phyloP scores from a whole-genome alignment of 2,329 filamentous ascomycete genomes.

The Colletotrichum godetiae region DNA sequence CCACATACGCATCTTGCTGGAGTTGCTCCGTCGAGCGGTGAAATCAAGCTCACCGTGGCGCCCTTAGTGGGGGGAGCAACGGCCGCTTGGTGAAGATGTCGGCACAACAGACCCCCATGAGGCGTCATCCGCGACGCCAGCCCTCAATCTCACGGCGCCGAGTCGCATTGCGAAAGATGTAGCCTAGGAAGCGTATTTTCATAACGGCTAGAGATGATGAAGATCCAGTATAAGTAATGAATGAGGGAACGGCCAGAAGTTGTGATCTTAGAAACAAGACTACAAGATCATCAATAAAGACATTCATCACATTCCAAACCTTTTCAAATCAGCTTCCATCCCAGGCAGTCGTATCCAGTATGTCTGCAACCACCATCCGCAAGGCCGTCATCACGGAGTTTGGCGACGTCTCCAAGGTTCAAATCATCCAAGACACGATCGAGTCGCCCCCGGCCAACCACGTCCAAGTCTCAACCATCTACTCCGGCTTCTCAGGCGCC shows the following conservation, averaged over 20 bases:
- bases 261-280: not conserved
- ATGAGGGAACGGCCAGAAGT: not conserved
- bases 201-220: not conserved
- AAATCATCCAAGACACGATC: slow-evolving; percentile 48
- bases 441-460: slow-evolving; percentile 53
- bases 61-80: not conserved
- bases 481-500: slow-evolving; percentile 58
- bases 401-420: slow-evolving; percentile 52
- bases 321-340: not conserved
- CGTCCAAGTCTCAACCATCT: slow-evolving; percentile 59
- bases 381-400: slow-evolving; percentile 57
- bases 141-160: not conserved
- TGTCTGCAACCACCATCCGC: slow-evolving; percentile 46
- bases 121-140: not conserved
- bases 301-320: not conserved
- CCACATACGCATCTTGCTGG: too few relatives aligned
- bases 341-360: not conserved
- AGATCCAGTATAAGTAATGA: not conserved
- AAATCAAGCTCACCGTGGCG: slow-evolving; percentile 7
- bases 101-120: not conserved
- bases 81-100: not conserved
- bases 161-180: not conserved
- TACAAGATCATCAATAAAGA: not conserved
- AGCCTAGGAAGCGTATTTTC: not conserved
- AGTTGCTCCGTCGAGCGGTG: not conserved